These are phyloP conservation scores for Thecaphora frezii DNA, from an alignment of 1,284 basidiomycete genomes.

Conservation along the genomic window DNA sequence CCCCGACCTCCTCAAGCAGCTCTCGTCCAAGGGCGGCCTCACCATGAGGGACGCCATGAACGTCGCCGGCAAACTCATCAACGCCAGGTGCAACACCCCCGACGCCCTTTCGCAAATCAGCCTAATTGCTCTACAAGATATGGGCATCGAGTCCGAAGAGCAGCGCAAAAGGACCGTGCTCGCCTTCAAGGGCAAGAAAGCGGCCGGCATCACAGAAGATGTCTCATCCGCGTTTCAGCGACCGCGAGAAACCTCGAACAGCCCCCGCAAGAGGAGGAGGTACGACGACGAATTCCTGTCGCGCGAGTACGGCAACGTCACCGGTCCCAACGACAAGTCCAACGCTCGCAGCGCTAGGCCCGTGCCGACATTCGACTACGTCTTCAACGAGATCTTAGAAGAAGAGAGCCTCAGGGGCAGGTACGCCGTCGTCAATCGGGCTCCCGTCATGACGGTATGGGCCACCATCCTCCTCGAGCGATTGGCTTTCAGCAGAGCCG, in stretches of 20 bases:
- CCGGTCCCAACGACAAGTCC: slow-evolving; percentile 8
- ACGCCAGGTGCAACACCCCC: slow-evolving; percentile 32
- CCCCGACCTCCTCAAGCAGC: slow-evolving; percentile 31
- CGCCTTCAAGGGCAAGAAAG: slow-evolving; percentile 40
- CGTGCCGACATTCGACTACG: slow-evolving; percentile 21
- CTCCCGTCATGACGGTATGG: slow-evolving; percentile 93
- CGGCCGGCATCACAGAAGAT: slow-evolving; percentile 16
- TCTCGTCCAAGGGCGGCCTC: slow-evolving; percentile 32
- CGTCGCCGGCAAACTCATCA: slow-evolving; percentile 43
- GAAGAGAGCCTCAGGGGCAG: slow-evolving; percentile 59
- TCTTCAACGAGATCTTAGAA: slow-evolving; percentile 46
- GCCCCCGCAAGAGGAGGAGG: slow-evolving; percentile 12
- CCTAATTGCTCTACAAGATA: slow-evolving; percentile 34
- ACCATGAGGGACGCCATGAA: slow-evolving; percentile 43
- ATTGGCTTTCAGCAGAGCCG: slow-evolving; percentile 79
- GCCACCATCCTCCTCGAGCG: slow-evolving; percentile 79
- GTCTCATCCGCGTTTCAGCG: neutral
- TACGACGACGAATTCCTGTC: slow-evolving; percentile 38
- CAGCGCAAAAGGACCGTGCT: slow-evolving; percentile 34
- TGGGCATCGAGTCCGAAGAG: slow-evolving; percentile 37
- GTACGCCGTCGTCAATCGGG: slow-evolving; percentile 77
- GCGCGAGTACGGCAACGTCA: slow-evolving; percentile 43
- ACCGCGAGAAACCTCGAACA: neutral
- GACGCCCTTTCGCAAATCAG: slow-evolving; percentile 28
- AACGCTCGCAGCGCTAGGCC: neutral